phyloP scores from a whole-genome alignment of 1,139 yeast species.

The Pichia sp. region DNA sequence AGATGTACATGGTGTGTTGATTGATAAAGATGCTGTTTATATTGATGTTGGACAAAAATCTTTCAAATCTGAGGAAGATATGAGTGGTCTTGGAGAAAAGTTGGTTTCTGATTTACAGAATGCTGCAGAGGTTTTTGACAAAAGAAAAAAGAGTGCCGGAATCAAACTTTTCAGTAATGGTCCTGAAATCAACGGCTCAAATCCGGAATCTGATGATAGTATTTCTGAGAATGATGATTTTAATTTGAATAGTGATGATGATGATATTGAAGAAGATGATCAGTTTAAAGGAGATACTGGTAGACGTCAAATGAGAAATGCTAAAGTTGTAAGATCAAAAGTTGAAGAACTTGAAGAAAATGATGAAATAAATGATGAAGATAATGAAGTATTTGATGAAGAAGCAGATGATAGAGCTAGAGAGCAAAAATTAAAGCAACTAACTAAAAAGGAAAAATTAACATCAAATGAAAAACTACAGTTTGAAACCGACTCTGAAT shows the following conservation, averaged over 20 bases:
- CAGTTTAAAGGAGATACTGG: slow-evolving; percentile 41
- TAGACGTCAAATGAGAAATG: slow-evolving; percentile 51
- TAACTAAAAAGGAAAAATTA: slow-evolving; percentile 38
- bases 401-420: slow-evolving; percentile 24
- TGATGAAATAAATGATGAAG: slow-evolving; percentile 36
- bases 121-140: slow-evolving; percentile 57
- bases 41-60: slow-evolving; percentile 68
- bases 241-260: slow-evolving; percentile 18
- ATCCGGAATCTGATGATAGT: slow-evolving; percentile 31
- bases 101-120: slow-evolving; percentile 75
- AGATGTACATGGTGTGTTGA: slow-evolving; percentile 94
- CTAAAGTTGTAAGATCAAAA: slow-evolving; percentile 51
- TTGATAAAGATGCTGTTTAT: slow-evolving; percentile 95
- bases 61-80: slow-evolving; percentile 51
- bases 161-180: slow-evolving; percentile 68
- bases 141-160: slow-evolving; percentile 41
- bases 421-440: slow-evolving; percentile 32
- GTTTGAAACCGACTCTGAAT: slow-evolving; percentile 40
- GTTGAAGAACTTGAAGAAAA: slow-evolving; percentile 33
- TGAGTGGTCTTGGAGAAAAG: slow-evolving; percentile 54
- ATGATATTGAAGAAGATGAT: slow-evolving; percentile 33
- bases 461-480: slow-evolving; percentile 29
- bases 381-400: slow-evolving; percentile 30
- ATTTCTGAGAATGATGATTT: slow-evolving; percentile 34
- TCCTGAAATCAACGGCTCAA: slow-evolving; percentile 38